phyloP scores from a whole-genome alignment of 345 rosid genomes.

The Eucalyptus victrix region DNA sequence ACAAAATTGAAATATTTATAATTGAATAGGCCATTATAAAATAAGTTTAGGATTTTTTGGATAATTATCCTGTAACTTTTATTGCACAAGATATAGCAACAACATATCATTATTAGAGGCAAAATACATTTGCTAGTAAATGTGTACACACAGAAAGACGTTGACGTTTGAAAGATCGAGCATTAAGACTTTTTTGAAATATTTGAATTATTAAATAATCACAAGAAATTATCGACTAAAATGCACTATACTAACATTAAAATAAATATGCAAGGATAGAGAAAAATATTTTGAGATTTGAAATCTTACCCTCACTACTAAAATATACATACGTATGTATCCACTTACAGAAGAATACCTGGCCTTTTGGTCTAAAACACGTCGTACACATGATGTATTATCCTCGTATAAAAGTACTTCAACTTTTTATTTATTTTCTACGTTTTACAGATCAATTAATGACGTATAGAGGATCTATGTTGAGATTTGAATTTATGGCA shows the following conservation, averaged over 20 bases:
- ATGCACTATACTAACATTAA: not conserved
- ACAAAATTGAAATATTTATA: accelerated
- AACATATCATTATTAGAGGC: not conserved
- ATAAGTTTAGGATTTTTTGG: not conserved
- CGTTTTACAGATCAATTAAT: not conserved
- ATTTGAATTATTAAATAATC: not conserved
- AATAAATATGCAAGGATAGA: not conserved
- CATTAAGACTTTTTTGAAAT: not conserved
- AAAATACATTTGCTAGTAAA: not conserved
- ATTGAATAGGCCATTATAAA: accelerated
- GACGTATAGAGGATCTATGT: not conserved
- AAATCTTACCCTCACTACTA: not conserved
- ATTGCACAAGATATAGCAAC: not conserved
- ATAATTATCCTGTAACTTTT: not conserved
- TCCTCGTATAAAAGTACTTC: not conserved
- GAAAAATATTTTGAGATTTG: not conserved
- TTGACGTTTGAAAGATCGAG: not conserved
- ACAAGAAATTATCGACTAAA: not conserved
- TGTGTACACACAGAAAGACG: not conserved
- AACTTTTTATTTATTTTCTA: not conserved
- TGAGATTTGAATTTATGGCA: not conserved
- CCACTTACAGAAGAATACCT: not conserved
- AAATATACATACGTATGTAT: not conserved
- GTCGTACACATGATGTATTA: not conserved
- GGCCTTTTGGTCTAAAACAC: not conserved